A percentile compares a stretch with the other conserved stretches of the same genome.
Conservation (phyloP, 2,329 filamentous ascomycete genomes). For the Bipolaris oryzae region DNA sequence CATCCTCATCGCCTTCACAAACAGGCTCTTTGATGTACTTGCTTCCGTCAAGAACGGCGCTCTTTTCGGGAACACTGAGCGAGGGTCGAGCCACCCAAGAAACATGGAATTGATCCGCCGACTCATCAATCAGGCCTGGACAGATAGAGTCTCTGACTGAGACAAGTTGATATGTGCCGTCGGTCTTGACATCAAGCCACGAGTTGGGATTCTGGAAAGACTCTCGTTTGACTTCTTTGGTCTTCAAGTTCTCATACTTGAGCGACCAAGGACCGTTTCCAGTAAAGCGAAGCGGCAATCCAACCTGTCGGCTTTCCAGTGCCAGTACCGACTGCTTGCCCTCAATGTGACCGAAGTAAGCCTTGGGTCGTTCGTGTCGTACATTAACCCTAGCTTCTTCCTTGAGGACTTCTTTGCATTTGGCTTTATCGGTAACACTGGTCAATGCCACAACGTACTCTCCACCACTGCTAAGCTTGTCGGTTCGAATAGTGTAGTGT, state of each 20-base stretch:
- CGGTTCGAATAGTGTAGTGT: constrained; percentile 74
- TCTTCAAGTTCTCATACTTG: constrained; percentile 71
- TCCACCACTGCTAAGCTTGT: constrained; percentile 76
- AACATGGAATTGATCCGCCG: constrained; percentile 77
- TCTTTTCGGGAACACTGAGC: constrained; percentile 69
- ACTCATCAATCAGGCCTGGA: constrained; percentile 76
- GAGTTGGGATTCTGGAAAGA: constrained; percentile 68
- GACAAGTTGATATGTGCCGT: constrained; percentile 80
- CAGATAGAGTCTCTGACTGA: constrained; percentile 80
- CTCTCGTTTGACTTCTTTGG: constrained; percentile 52
- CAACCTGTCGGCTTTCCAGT: constrained; percentile 74
- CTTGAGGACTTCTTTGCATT: constrained; percentile 84
- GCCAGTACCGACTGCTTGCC: constrained; percentile 76
- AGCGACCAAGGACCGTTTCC: constrained; percentile 86
- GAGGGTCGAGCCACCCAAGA: constrained; percentile 84
- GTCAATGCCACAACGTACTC: constrained; percentile 88
- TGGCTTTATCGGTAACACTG: constrained; percentile 82
- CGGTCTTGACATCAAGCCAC: constrained; percentile 66
- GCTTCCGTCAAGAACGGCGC: constrained; percentile 60
- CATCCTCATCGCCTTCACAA: constrained; percentile 93
- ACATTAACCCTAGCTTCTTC: constrained; percentile 86
- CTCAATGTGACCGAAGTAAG: constrained; percentile 83
- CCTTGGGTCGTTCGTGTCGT: constrained; percentile 84
- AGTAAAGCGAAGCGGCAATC: constrained; percentile 81
- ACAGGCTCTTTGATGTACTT: constrained; percentile 77